Evolutionary conservation across 164 flowering plant genomes (phyloP).

Genomic region (Nelumbo lutea): DNA sequence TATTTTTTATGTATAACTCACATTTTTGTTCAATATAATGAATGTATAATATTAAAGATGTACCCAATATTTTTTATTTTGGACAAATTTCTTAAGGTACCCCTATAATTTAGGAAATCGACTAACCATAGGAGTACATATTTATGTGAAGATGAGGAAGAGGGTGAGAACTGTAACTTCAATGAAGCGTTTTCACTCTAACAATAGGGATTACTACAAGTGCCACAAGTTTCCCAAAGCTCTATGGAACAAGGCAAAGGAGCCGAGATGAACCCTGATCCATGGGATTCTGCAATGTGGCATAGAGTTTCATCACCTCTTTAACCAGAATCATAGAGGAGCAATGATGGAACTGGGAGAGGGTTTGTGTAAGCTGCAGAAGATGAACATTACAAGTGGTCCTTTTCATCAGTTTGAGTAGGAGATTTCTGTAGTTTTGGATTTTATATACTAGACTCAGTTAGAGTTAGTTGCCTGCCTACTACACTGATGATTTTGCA

Average conservation of each 20-base stretch:
- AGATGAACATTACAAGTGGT: constrained; percentile 43
- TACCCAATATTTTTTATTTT: too few species aligned
- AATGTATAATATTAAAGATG: too few species aligned
- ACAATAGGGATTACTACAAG: constrained; percentile 52
- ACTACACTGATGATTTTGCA: too few species aligned
- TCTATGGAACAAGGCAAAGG: constrained; percentile 18
- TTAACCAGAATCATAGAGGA: constrained; percentile 82
- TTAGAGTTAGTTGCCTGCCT: constrained; percentile 77
- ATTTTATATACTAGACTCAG: constrained; percentile 80
- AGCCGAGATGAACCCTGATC: constrained; percentile 56
- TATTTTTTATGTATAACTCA: too few species aligned
- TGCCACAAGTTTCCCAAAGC: constrained; percentile 69
- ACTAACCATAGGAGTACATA: too few species aligned
- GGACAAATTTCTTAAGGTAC: too few species aligned
- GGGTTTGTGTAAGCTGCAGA: too few species aligned
- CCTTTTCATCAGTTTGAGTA: constrained; percentile 69
- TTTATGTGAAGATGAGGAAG: constrained; percentile 25
- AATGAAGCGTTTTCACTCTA: constrained; percentile 58
- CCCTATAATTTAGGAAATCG: too few species aligned
- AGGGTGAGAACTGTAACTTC: constrained; percentile 30
- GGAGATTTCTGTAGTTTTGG: constrained; percentile 59
- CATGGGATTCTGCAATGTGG: too few species aligned
- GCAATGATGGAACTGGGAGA: constrained; percentile 73
- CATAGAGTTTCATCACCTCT: constrained; percentile 74
- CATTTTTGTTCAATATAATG: too few species aligned